Evolutionary conservation across 139 green algal genomes (phyloP).

Genomic region (Chlamydomonas sp.): DNA sequence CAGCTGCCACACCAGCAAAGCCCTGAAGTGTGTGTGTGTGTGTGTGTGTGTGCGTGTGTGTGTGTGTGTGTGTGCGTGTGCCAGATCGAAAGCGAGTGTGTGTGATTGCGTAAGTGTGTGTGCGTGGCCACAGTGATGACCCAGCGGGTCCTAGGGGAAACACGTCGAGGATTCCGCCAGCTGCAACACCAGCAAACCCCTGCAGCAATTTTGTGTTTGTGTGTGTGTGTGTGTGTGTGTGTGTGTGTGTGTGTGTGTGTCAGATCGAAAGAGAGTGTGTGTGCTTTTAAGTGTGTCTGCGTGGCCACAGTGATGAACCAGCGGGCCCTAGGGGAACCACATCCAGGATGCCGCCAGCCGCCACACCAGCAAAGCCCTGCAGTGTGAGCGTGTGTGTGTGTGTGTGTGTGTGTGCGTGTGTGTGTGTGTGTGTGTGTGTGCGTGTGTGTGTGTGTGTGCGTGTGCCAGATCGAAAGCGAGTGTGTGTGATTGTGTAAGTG

Average conservation of each 20-base stretch:
- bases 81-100: too few species aligned
- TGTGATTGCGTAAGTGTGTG: not conserved
- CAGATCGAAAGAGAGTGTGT: too few species aligned
- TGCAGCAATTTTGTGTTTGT: too few species aligned
- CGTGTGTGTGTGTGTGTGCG: not conserved
- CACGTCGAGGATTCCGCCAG: too few species aligned
- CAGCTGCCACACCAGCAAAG: not conserved
- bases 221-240: constrained; percentile 6
- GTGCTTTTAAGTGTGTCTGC: too few species aligned
- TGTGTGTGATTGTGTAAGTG: not conserved
- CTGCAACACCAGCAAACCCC: too few species aligned
- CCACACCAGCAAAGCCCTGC: not conserved
- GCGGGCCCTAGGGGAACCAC: too few species aligned
- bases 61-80: not conserved
- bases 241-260: constrained; percentile 2
- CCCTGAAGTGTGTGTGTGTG: not conserved
- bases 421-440: not conserved
- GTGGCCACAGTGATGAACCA: too few species aligned
- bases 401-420: not conserved
- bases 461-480: not conserved
- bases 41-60: constrained; percentile 4
- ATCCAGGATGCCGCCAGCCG: not conserved
- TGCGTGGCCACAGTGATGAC: not conserved
- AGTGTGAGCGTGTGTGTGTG: not conserved
- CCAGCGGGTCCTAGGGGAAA: not conserved